Percentiles rank a stretch among this genome's conserved stretches.
Conservation (phyloP, 1,284 basidiomycete species). For the Cutaneotrichosporon daszewskae region DNA sequence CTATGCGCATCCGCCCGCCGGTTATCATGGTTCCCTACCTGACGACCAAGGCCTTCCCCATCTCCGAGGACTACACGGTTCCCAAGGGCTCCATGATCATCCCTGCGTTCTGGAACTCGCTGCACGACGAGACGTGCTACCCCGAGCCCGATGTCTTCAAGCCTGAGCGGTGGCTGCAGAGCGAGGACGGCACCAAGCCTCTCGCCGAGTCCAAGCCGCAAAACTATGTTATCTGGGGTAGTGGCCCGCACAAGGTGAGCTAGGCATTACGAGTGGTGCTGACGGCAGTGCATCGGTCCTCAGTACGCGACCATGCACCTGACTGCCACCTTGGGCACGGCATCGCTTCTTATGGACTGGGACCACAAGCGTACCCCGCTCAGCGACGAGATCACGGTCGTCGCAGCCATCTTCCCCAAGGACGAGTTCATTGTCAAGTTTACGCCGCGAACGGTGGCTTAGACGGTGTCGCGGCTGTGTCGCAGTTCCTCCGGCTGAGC, state of each 20-base stretch:
- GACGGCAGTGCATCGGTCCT: constrained; percentile 67
- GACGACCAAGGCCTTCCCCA: constrained; percentile 82
- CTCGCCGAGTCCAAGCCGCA: constrained; percentile 76
- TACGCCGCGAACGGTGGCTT: constrained; percentile 14
- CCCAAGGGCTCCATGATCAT: constrained; percentile 91
- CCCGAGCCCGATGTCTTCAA: constrained; percentile 76
- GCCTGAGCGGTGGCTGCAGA: constrained; percentile 91
- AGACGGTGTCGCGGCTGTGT: not conserved
- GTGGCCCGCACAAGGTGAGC: constrained; percentile 70
- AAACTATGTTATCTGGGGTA: constrained; percentile 95
- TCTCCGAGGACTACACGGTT: constrained; percentile 82
- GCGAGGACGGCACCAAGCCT: constrained; percentile 55
- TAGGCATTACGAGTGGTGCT: not conserved
- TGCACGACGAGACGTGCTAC: constrained; percentile 85
- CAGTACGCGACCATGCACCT: constrained; percentile 95
- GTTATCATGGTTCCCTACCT: constrained; percentile 97
- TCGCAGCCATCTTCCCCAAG: constrained; percentile 87
- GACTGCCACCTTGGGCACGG: constrained; percentile 76
- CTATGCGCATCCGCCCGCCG: constrained; percentile 80
- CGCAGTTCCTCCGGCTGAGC: too few species aligned
- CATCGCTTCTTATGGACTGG: constrained; percentile 76
- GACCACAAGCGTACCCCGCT: constrained; percentile 75
- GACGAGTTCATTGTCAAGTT: constrained; percentile 83
- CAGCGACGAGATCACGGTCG: constrained; percentile 82
- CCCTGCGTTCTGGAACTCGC: constrained; percentile 89